Percentiles rank a stretch among this genome's conserved stretches.
Evolutionary conservation across 441 rosid genomes (phyloP).

Genomic region (Arabidopsis hybrid): DNA sequence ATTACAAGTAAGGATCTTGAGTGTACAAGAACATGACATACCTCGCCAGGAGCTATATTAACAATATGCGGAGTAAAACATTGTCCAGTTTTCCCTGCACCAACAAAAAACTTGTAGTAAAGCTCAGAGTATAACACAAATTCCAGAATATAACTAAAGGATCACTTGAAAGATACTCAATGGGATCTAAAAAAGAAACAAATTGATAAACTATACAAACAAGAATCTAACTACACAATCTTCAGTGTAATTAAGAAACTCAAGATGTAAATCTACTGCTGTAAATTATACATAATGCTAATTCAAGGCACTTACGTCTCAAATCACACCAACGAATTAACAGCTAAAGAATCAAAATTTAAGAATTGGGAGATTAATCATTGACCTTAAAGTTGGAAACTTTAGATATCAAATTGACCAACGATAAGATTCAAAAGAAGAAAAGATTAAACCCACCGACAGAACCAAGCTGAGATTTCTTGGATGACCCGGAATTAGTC

Average conservation of each 20-base stretch:
- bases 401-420: neutral
- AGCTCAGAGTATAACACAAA: neutral
- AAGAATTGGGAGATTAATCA: neutral
- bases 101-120: neutral
- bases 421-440: neutral
- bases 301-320: conserved; percentile 14
- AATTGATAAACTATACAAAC: neutral
- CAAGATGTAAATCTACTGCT: neutral
- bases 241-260: neutral
- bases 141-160: neutral
- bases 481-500: conserved; percentile 53
- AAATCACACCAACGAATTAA: neutral
- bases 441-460: conserved; percentile 53
- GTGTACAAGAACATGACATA: conserved; percentile 43
- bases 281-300: conserved; percentile 3
- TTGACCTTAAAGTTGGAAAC: conserved; percentile 21
- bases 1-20: neutral
- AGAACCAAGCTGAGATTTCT: conserved; percentile 59
- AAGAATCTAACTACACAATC: neutral
- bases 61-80: conserved; percentile 89
- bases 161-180: conserved; percentile 11
- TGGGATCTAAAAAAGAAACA: neutral
- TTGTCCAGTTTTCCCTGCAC: conserved; percentile 79
- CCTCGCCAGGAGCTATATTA: conserved; percentile 88
- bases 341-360: conserved; percentile 1